Evolutionary conservation across 2,329 filamentous ascomycete genomes (phyloP).

Genomic region (Epichloe sibirici): DNA sequence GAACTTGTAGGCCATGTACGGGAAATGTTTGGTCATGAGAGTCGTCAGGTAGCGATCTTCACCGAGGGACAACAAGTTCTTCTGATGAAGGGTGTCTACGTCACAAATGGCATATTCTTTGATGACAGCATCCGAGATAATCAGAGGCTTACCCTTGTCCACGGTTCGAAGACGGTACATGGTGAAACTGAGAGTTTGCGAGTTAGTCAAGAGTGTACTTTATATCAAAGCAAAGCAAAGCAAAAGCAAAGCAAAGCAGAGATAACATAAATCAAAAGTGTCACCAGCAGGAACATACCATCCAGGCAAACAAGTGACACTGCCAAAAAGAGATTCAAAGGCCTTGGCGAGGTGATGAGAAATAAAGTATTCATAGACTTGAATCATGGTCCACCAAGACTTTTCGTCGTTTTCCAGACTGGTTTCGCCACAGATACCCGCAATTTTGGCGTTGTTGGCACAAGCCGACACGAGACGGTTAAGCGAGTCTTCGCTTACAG

Average conservation of each 20-base stretch:
- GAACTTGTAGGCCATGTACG: slow-evolving; percentile 91
- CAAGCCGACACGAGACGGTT: slow-evolving; percentile 89
- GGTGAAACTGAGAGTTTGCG: slow-evolving; percentile 60
- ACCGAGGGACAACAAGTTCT: slow-evolving; percentile 86
- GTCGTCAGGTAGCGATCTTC: slow-evolving; percentile 97
- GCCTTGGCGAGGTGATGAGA: slow-evolving; percentile 95
- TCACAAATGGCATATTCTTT: slow-evolving; percentile 78
- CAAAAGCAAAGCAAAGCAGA: neutral
- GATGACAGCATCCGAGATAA: slow-evolving; percentile 83
- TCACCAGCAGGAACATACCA: slow-evolving; percentile 53
- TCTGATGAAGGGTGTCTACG: slow-evolving; percentile 92
- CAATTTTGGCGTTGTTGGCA: slow-evolving; percentile 89
- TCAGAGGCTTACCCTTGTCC: slow-evolving; percentile 86
- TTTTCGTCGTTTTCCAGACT: slow-evolving; percentile 89
- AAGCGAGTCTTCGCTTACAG: slow-evolving; percentile 80
- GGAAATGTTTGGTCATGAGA: slow-evolving; percentile 96
- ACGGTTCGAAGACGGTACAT: slow-evolving; percentile 96
- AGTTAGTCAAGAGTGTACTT: slow-evolving; percentile 24
- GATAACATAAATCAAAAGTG: neutral
- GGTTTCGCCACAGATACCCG: slow-evolving; percentile 94
- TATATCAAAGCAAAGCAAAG: neutral
- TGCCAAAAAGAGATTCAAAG: slow-evolving; percentile 95
- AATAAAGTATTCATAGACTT: slow-evolving; percentile 99
- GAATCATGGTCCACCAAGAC: slow-evolving; percentile 99
- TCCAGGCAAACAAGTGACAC: slow-evolving; percentile 96